These are phyloP conservation scores for Talaromyces ruber DNA, from an alignment of 495 filamentous ascomycete genomes.

Conservation along the genomic window DNA sequence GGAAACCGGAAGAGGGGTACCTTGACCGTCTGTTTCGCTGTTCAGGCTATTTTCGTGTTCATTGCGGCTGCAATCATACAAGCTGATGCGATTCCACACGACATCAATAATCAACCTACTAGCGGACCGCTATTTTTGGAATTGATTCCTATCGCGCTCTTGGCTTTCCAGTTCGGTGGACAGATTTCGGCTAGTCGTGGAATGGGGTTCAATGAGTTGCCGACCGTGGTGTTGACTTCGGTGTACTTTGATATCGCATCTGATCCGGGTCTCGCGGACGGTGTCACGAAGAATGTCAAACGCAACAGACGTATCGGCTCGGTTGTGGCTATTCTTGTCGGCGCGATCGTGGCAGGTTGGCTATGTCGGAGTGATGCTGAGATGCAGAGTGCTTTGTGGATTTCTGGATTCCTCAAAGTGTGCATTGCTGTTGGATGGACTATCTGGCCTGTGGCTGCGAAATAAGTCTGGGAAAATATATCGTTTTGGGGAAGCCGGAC, in stretches of 20 bases:
- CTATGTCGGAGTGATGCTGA: slow-evolving; percentile 47
- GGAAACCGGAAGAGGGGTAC: slow-evolving; percentile 40
- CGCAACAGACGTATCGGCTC: slow-evolving; percentile 53
- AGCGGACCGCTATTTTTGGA: slow-evolving; percentile 32
- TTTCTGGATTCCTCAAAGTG: slow-evolving; percentile 50
- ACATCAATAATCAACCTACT: slow-evolving; percentile 14
- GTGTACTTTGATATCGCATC: slow-evolving; percentile 61
- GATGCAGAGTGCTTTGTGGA: slow-evolving; percentile 49
- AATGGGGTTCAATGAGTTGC: slow-evolving; percentile 60
- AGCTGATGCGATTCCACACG: slow-evolving; percentile 36
- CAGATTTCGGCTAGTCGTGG: slow-evolving; percentile 57
- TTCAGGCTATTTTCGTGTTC: slow-evolving; percentile 46
- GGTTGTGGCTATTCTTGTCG: slow-evolving; percentile 47
- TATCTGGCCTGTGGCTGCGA: slow-evolving; percentile 23
- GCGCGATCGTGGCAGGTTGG: slow-evolving; percentile 57
- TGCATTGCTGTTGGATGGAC: slow-evolving; percentile 32
- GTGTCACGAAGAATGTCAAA: slow-evolving; percentile 47
- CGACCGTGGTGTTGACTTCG: slow-evolving; percentile 64
- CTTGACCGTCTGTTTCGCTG: slow-evolving; percentile 46
- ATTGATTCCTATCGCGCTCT: slow-evolving; percentile 50
- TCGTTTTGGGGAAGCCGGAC: neutral
- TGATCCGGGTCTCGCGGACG: slow-evolving; percentile 43
- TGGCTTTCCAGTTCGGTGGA: slow-evolving; percentile 65
- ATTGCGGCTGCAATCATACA: slow-evolving; percentile 52
- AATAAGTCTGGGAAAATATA: slow-evolving; percentile 7